Evolutionary conservation across 148 eudicot genomes (phyloP).

Genomic region (Linanthus parryae): DNA sequence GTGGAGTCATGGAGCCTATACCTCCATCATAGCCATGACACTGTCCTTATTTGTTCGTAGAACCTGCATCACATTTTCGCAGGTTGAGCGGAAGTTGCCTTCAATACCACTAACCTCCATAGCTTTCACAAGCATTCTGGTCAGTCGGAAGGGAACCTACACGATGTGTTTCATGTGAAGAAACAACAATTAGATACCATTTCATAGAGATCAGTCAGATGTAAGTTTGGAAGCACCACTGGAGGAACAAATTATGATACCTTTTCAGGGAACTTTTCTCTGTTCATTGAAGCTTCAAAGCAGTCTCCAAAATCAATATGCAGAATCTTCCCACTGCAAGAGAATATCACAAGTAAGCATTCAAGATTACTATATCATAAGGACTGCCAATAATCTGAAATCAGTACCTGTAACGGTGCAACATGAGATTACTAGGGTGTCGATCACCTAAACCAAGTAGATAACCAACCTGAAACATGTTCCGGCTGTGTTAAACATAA

Average conservation of each 20-base stretch:
- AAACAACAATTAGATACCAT: background rate
- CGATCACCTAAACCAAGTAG: constrained; percentile 99
- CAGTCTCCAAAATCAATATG: constrained; percentile 99
- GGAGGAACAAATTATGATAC: constrained; percentile 23
- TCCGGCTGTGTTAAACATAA: constrained; percentile 1
- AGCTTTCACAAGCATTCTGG: constrained; percentile 99
- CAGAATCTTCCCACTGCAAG: constrained; percentile 86
- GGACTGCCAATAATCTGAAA: background rate
- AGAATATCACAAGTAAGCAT: constrained; percentile 1
- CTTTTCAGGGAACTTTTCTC: constrained; percentile 98
- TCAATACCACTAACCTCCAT: constrained; percentile 99
- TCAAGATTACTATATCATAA: constrained; percentile 2
- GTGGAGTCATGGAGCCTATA: constrained; percentile 15
- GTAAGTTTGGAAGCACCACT: background rate
- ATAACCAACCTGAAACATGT: constrained; percentile 81
- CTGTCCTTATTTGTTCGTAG: constrained; percentile 91
- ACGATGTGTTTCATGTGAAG: constrained; percentile 10
- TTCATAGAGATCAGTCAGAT: background rate
- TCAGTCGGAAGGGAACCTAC: constrained; percentile 96
- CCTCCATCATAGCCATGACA: constrained; percentile 99
- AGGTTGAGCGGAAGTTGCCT: constrained; percentile 96
- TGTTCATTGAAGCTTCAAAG: constrained; percentile 99
- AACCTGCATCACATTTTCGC: constrained; percentile 99
- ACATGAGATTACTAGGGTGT: constrained; percentile 99
- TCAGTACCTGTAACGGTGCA: constrained; percentile 87